phyloP scores from a whole-genome alignment of 2,329 filamentous ascomycete species.

The Alternaria longipes region DNA sequence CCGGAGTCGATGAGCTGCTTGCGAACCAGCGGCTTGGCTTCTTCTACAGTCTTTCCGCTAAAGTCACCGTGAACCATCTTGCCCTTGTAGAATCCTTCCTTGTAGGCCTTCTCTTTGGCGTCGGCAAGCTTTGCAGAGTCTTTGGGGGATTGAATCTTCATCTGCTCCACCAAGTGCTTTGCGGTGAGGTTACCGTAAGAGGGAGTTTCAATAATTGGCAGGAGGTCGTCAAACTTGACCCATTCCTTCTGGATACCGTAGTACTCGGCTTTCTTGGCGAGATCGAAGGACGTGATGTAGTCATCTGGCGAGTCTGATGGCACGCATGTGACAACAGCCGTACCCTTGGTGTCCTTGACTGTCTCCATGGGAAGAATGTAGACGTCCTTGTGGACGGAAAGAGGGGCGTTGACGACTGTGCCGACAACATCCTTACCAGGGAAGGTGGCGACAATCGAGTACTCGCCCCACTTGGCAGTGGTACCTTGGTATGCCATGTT shows the following conservation, averaged over 20 bases:
- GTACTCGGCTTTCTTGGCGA: conserved; percentile 94
- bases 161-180: conserved; percentile 82
- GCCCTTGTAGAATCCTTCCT: conserved; percentile 96
- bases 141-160: conserved; percentile 97
- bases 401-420: conserved; percentile 86
- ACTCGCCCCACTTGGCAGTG: conserved; percentile 78
- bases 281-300: conserved; percentile 85
- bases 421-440: conserved; percentile 83
- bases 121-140: conserved; percentile 89
- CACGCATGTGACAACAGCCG: conserved; percentile 93
- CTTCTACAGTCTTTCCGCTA: conserved; percentile 85
- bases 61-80: conserved; percentile 88
- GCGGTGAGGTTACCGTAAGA: conserved; percentile 87
- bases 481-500: conserved; percentile 97
- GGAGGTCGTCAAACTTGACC: conserved; percentile 83
- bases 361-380: conserved; percentile 95
- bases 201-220: conserved; percentile 80
- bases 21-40: conserved; percentile 85
- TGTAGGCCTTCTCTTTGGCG: conserved; percentile 96
- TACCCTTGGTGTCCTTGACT: conserved; percentile 91
- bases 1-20: conserved; percentile 78
- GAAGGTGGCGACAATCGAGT: conserved; percentile 78
- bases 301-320: conserved; percentile 97
- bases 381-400: conserved; percentile 82
- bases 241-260: conserved; percentile 95